phyloP scores from a whole-genome alignment of 805 yeast genomes.

The Pichia membranifaciens region DNA sequence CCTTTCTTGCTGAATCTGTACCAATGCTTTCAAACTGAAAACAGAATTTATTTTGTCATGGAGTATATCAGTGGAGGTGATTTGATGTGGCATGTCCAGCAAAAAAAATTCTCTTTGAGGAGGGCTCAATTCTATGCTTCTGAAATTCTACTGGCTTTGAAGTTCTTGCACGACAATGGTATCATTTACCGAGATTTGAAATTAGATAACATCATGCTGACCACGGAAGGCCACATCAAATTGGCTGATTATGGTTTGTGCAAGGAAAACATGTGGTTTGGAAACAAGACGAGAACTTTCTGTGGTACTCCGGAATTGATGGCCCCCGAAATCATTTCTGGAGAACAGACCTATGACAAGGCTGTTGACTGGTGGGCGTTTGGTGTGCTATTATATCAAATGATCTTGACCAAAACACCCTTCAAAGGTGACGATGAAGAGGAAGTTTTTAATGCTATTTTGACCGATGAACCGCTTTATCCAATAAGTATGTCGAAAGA shows the following conservation, averaged over 20 bases:
- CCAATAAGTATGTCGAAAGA: slow-evolving; percentile 98
- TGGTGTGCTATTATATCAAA: slow-evolving; percentile 93
- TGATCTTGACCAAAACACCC: slow-evolving; percentile 94
- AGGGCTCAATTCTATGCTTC: slow-evolving; percentile 98
- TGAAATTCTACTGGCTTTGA: slow-evolving; percentile 85
- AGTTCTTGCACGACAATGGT: slow-evolving; percentile 92
- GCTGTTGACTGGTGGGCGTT: slow-evolving; percentile 99
- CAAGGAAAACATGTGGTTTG: slow-evolving; percentile 65
- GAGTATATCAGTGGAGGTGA: slow-evolving; percentile 98
- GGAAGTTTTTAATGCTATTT: slow-evolving; percentile 93
- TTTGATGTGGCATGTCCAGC: slow-evolving; percentile 98
- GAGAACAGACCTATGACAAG: slow-evolving; percentile 83
- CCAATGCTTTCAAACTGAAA: slow-evolving; percentile 97
- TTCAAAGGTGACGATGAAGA: slow-evolving; percentile 86
- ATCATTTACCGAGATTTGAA: slow-evolving; percentile 95
- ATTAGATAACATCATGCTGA: slow-evolving; percentile 85
- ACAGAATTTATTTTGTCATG: slow-evolving; percentile 96
- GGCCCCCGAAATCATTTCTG: slow-evolving; percentile 94
- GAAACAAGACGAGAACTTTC: slow-evolving; percentile 84
- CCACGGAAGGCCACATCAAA: slow-evolving; percentile 90
- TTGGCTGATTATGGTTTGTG: slow-evolving; percentile 97
- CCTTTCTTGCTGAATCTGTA: slow-evolving; percentile 88
- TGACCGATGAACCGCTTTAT: slow-evolving; percentile 92
- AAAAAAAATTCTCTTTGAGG: slow-evolving; percentile 77
- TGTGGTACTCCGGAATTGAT: slow-evolving; percentile 99